Evolutionary conservation across 148 eudicot genomes (phyloP).

Genomic region (Diospyros kaki): DNA sequence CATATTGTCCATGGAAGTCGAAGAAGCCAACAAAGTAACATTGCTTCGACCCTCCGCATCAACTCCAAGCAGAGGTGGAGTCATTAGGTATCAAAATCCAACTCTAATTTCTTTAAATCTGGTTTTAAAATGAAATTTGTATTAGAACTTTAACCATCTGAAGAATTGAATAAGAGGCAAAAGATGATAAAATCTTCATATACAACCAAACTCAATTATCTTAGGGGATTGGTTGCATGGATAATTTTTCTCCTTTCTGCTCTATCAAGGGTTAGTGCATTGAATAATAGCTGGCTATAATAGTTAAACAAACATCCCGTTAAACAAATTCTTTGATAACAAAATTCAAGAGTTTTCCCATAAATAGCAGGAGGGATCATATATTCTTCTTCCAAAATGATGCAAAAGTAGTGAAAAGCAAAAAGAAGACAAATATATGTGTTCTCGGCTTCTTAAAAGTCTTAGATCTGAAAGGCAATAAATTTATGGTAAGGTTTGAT

Average conservation of each 20-base stretch:
- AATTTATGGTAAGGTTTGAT: not conserved
- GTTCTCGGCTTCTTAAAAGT: not conserved
- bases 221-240: too few relatives aligned
- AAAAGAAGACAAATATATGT: not conserved
- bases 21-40: constrained; percentile 30
- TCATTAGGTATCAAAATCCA: constrained; percentile 25
- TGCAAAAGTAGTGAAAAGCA: not conserved
- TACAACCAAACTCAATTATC: too few relatives aligned
- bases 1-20: constrained; percentile 22
- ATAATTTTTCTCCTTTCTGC: too few relatives aligned
- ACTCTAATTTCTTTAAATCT: constrained; percentile 9
- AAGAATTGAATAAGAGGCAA: not conserved
- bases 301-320: constrained; percentile 2
- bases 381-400: not conserved
- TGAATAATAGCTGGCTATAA: not conserved
- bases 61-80: constrained; percentile 32
- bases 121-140: not conserved
- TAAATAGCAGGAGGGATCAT: constrained; percentile 2
- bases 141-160: constrained; percentile 13
- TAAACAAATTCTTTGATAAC: not conserved
- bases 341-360: not conserved
- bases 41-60: constrained; percentile 29
- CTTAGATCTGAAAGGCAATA: not conserved
- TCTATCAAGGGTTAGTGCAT: not conserved
- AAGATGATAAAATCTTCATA: not conserved